phyloP scores from a whole-genome alignment of 306 rosid genomes.

The Macrotyloma uniflorum region DNA sequence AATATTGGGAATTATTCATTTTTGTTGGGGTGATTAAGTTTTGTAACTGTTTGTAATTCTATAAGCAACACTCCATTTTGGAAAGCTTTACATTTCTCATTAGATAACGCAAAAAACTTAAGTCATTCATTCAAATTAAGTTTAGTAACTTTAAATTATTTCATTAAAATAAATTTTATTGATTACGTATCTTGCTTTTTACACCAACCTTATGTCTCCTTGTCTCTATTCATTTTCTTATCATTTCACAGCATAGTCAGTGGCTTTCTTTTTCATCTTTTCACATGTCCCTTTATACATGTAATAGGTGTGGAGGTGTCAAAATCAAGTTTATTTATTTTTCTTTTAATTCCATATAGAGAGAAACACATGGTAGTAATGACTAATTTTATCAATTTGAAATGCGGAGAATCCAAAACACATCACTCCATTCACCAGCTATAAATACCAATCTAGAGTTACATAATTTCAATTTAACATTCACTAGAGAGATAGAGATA shows the following conservation, averaged over 20 bases:
- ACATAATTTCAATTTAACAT: constrained; percentile 33
- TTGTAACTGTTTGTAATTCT: too few relatives aligned
- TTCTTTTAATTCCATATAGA: constrained; percentile 37
- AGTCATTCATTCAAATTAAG: too few relatives aligned
- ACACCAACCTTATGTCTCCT: not conserved
- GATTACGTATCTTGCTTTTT: too few relatives aligned
- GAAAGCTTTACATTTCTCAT: too few relatives aligned
- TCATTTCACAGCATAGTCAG: not conserved
- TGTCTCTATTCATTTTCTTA: not conserved
- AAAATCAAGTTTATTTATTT: not conserved
- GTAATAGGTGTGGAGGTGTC: not conserved
- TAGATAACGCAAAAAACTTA: too few relatives aligned
- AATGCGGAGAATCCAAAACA: constrained; percentile 31
- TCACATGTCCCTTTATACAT: not conserved
- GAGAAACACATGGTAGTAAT: constrained; percentile 43
- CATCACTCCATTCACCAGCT: constrained; percentile 43
- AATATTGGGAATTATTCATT: too few relatives aligned
- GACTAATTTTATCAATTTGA: constrained; percentile 26
- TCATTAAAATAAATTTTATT: not conserved
- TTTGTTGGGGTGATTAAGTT: too few relatives aligned
- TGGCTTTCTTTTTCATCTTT: not conserved
- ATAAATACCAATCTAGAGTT: constrained; percentile 54
- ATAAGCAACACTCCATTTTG: too few relatives aligned
- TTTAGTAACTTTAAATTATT: not conserved
- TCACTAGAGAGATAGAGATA: constrained; percentile 25